These are phyloP conservation scores for Daldinia decipiens DNA, from an alignment of 495 filamentous ascomycete species.

Conservation along the genomic window DNA sequence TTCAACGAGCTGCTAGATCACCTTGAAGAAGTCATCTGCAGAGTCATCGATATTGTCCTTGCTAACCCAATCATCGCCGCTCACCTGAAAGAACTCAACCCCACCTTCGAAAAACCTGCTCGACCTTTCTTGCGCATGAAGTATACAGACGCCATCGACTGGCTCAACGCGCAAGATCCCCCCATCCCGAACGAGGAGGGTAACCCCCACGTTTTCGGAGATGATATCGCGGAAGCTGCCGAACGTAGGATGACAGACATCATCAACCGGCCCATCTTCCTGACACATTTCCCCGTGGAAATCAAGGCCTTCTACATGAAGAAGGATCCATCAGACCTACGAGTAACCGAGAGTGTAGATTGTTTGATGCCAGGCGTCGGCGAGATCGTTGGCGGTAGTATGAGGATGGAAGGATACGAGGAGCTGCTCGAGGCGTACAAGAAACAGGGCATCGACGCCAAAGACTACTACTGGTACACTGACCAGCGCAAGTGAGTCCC, in stretches of 20 bases:
- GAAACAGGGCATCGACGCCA: conserved; percentile 83
- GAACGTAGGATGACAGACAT: conserved; percentile 97
- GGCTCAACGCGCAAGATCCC: conserved; percentile 83
- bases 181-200: conserved; percentile 91
- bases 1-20: conserved; percentile 94
- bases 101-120: conserved; percentile 80
- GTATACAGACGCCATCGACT: conserved; percentile 92
- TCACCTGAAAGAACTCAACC: conserved; percentile 85
- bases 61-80: conserved; percentile 74
- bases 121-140: conserved; percentile 95
- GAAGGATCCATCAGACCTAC: conserved; percentile 80
- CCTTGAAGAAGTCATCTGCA: conserved; percentile 88
- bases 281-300: conserved; percentile 95
- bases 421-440: conserved; percentile 91
- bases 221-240: conserved; percentile 98
- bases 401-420: conserved; percentile 95
- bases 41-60: conserved; percentile 80
- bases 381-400: conserved; percentile 95
- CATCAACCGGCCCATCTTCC: conserved; percentile 93
- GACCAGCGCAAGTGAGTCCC: conserved; percentile 92
- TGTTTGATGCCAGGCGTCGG: conserved; percentile 96
- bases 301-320: conserved; percentile 99
- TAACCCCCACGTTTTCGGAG: conserved; percentile 88
- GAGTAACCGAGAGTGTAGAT: conserved; percentile 97
- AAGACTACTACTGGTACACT: conserved; percentile 98